A percentile compares a stretch with the other conserved stretches of the same genome.
These are phyloP conservation scores for Tuber indicum DNA, from an alignment of 495 filamentous ascomycete genomes.

Conservation along the genomic window DNA sequence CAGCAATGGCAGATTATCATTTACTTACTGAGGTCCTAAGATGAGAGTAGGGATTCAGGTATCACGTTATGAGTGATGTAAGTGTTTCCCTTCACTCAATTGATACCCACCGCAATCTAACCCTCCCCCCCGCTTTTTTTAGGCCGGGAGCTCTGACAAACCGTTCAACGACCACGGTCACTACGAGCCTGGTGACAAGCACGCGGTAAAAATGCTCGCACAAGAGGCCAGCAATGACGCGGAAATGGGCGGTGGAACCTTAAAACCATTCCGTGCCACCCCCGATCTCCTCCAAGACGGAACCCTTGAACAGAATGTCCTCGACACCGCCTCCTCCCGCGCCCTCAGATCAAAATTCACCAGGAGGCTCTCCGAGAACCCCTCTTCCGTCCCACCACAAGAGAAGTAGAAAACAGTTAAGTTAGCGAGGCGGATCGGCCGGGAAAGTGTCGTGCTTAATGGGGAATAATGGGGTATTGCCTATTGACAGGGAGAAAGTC, in stretches of 20 bases:
- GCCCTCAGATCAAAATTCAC: slow-evolving; percentile 59
- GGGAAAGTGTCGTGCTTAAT: slow-evolving; percentile 62
- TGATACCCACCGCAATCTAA: slow-evolving; percentile 36
- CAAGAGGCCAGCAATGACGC: slow-evolving; percentile 63
- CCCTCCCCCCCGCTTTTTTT: background rate
- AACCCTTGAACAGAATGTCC: slow-evolving; percentile 50
- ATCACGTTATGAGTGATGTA: slow-evolving; percentile 50
- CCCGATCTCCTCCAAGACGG: slow-evolving; percentile 56
- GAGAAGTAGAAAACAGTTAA: slow-evolving; percentile 50
- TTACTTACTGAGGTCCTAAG: slow-evolving; percentile 60
- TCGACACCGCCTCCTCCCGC: slow-evolving; percentile 60
- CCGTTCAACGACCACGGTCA: slow-evolving; percentile 58
- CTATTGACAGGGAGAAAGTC: slow-evolving; percentile 50
- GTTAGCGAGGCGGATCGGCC: slow-evolving; percentile 56
- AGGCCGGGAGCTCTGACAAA: slow-evolving; percentile 60
- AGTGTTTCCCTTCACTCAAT: slow-evolving; percentile 32
- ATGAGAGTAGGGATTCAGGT: slow-evolving; percentile 64
- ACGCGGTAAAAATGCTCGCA: slow-evolving; percentile 52
- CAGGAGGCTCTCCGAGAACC: slow-evolving; percentile 62
- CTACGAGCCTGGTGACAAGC: slow-evolving; percentile 53
- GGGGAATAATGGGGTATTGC: slow-evolving; percentile 59
- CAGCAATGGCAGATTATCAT: slow-evolving; percentile 55
- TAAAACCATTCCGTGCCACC: slow-evolving; percentile 52
- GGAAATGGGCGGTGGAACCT: slow-evolving; percentile 71
- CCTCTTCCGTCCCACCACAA: slow-evolving; percentile 52